These are phyloP conservation scores for Hondaea fermentalgiana DNA, from an alignment of 108 stramenopile species.

Conservation along the genomic window DNA sequence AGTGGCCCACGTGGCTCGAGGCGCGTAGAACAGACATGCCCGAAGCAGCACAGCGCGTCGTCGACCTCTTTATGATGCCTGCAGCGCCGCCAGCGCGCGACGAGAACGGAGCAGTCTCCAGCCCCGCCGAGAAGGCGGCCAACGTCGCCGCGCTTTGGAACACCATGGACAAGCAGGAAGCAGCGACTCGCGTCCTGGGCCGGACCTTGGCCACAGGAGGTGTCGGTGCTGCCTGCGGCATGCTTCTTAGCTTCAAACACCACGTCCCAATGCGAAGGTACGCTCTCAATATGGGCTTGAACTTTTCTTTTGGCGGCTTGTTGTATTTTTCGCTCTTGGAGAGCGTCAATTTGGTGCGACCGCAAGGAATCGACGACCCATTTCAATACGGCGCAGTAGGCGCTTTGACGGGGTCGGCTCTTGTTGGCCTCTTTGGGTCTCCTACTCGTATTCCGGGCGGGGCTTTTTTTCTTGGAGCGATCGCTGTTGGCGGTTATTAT, in stretches of 20 bases:
- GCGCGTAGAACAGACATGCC: neutral
- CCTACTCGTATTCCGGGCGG: neutral
- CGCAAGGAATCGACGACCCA: neutral
- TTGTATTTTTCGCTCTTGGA: neutral
- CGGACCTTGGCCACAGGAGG: neutral
- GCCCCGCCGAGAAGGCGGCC: neutral
- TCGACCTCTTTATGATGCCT: neutral
- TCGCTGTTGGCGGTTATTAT: neutral
- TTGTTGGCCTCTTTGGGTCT: neutral
- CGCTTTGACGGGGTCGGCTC: neutral
- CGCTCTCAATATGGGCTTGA: neutral
- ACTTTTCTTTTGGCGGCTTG: neutral
- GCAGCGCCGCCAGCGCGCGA: neutral
- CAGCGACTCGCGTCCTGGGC: neutral
- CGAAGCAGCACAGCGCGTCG: neutral
- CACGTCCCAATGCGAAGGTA: neutral
- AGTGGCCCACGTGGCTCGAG: neutral
- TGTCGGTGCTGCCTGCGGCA: neutral
- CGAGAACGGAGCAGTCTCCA: too few species aligned
- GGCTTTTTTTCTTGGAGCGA: neutral
- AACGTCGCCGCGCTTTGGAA: neutral
- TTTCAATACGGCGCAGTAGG: neutral
- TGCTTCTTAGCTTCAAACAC: neutral
- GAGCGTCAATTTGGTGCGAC: neutral
- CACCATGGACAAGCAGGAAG: neutral